phyloP scores from a whole-genome alignment of 1,284 basidiomycete genomes.

The Ustilago cynodontis region DNA sequence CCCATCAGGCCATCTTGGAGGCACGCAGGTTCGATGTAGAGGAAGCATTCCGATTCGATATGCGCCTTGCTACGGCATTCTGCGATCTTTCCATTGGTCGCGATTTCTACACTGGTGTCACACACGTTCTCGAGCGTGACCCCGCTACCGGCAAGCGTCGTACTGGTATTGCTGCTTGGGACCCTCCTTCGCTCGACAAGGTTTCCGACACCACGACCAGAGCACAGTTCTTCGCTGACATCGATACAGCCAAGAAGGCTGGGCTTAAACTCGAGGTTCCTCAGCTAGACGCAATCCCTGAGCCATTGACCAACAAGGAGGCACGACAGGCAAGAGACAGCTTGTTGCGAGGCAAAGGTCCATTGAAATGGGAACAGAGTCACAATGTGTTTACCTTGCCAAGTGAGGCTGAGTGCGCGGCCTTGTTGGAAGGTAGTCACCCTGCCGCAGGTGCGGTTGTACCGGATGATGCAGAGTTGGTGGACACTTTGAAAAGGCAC shows the following conservation, averaged over 20 bases:
- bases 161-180: conserved; percentile 58
- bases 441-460: conserved; percentile 58
- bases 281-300: conserved; percentile 34
- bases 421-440: conserved; percentile 61
- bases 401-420: conserved; percentile 64
- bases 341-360: conserved; percentile 56
- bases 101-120: conserved; percentile 70
- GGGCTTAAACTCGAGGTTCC: conserved; percentile 57
- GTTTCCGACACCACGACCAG: conserved; percentile 54
- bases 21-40: conserved; percentile 55
- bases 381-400: conserved; percentile 66
- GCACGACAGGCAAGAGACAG: conserved; percentile 48
- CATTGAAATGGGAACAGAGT: conserved; percentile 60
- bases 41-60: conserved; percentile 64
- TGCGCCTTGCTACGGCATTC: conserved; percentile 67
- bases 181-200: conserved; percentile 52
- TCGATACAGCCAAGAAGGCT: conserved; percentile 47
- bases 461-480: conserved; percentile 47
- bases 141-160: conserved; percentile 64
- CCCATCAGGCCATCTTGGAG: conserved; percentile 57
- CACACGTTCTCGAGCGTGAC: conserved; percentile 61
- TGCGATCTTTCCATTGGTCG: conserved; percentile 66
- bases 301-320: conserved; percentile 23
- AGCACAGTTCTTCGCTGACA: conserved; percentile 59
- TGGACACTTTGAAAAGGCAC: conserved; percentile 47